These are phyloP conservation scores for Pseudocercospora cruenta DNA, from an alignment of 2,329 filamentous ascomycete species.

Conservation along the genomic window DNA sequence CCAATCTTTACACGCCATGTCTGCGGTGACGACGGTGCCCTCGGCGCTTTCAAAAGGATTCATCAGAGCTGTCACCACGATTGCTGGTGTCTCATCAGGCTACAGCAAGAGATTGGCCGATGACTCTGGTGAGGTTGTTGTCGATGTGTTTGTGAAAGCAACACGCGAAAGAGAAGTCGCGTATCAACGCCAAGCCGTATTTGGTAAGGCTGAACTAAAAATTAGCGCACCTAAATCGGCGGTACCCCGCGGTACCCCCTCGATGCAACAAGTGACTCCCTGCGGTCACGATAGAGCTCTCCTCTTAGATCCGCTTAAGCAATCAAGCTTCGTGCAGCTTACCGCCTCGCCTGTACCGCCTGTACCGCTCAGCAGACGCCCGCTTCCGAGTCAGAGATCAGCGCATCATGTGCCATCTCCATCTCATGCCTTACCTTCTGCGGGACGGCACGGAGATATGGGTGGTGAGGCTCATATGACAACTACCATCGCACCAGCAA, in stretches of 20 bases:
- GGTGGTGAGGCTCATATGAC: constrained; percentile 5
- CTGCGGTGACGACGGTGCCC: no score
- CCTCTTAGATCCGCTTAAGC: no score
- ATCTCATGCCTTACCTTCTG: neutral
- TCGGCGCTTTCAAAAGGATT: no score
- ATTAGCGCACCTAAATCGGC: neutral
- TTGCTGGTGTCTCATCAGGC: no score
- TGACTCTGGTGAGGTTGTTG: no score
- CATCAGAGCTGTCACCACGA: no score
- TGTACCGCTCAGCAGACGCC: no score
- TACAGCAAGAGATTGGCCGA: neutral
- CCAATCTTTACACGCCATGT: no score
- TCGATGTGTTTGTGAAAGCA: neutral
- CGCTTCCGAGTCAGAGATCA: neutral
- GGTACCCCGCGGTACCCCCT: neutral
- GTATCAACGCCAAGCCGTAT: neutral
- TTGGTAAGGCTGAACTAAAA: neutral
- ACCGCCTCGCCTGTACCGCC: no score
- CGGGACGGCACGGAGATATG: constrained; percentile 1
- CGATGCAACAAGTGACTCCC: neutral
- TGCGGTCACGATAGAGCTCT: neutral
- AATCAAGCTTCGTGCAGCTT: neutral
- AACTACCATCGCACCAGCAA: neutral
- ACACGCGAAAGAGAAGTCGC: neutral
- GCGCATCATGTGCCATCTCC: neutral